These are phyloP conservation scores for Naumovozyma baii DNA, from an alignment of 805 yeast genomes.

Conservation along the genomic window DNA sequence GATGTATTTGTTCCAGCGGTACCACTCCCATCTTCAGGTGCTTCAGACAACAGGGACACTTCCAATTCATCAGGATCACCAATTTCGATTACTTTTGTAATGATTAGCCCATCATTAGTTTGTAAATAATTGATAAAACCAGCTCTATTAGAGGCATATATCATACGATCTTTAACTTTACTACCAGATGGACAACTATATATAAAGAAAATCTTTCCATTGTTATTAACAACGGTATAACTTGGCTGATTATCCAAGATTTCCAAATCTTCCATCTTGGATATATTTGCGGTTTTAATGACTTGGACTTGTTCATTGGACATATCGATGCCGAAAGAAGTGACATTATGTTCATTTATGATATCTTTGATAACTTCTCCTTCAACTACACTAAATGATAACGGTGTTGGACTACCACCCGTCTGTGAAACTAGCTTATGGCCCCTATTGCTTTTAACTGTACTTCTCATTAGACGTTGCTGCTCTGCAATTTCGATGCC, in stretches of 20 bases:
- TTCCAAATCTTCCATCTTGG: slow-evolving; percentile 24
- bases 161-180: slow-evolving; percentile 82
- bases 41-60: slow-evolving; percentile 26
- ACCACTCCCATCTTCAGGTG: slow-evolving; percentile 30
- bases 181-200: slow-evolving; percentile 88
- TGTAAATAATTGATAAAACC: slow-evolving; percentile 48
- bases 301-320: slow-evolving; percentile 40
- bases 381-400: slow-evolving; percentile 19
- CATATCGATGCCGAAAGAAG: slow-evolving; percentile 44
- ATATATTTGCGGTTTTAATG: slow-evolving; percentile 18
- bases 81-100: slow-evolving; percentile 49
- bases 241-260: slow-evolving; percentile 42
- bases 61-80: slow-evolving; percentile 69
- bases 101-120: slow-evolving; percentile 26
- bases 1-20: slow-evolving; percentile 11
- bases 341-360: slow-evolving; percentile 34
- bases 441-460: slow-evolving; percentile 8
- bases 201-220: slow-evolving; percentile 45
- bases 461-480: slow-evolving; percentile 18
- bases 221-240: slow-evolving; percentile 46
- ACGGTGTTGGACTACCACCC: slow-evolving; percentile 18
- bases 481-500: slow-evolving; percentile 21
- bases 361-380: slow-evolving; percentile 12
- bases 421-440: slow-evolving; percentile 24
- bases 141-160: slow-evolving; percentile 73